Evolutionary conservation across 768 basidiomycete genomes (phyloP), one percentile per base, ranked within the genome.

Genomic region (Naganishia vaughanmartiniae): DNA sequence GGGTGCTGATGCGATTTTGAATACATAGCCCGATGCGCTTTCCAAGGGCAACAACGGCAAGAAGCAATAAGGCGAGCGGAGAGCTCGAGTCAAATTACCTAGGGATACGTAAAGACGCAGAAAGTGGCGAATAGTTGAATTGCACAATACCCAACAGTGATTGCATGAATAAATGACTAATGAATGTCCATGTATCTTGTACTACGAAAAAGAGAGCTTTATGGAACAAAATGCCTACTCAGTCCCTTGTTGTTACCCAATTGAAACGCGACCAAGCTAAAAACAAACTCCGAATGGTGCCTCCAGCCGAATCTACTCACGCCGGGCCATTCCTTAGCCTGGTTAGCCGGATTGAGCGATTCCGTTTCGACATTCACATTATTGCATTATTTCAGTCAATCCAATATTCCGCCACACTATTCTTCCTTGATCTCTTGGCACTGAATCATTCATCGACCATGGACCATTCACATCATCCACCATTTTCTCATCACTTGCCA

Each of bases 41-140:
- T 63, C 60, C 36, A 63, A 34, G 60, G 60, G 60, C 19, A 63
- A 63, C 34, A 34, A 34, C 15, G 60, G 57, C 42, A 42, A 42
- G 42, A 42, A 42, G 15, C 42, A 42, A 11, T 42, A 42, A 42
- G 17, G 42, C 42, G 42, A 42, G 17, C 42, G 42, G 17, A 42
- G 5, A 12, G 5, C 6, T 36, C 6, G 36, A 36, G 36, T n/a
- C n/a, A n/a, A n/a, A n/a, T n/a, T n/a, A n/a, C n/a, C n/a, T n/a
- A n/a, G n/a, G n/a, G n/a, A n/a, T n/a, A n/a, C n/a, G n/a, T n/a
- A n/a, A n/a, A n/a, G n/a, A n/a, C n/a, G n/a, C n/a, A n/a, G n/a
- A n/a, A n/a, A n/a, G n/a, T n/a, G n/a, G n/a, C n/a, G n/a, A n/a
- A n/a, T n/a, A n/a, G n/a, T 6, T 36, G 36, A 36, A 36, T 6